Evolutionary conservation across 106 monocot species (phyloP).

Genomic region (Apostasia shenzhenica): DNA sequence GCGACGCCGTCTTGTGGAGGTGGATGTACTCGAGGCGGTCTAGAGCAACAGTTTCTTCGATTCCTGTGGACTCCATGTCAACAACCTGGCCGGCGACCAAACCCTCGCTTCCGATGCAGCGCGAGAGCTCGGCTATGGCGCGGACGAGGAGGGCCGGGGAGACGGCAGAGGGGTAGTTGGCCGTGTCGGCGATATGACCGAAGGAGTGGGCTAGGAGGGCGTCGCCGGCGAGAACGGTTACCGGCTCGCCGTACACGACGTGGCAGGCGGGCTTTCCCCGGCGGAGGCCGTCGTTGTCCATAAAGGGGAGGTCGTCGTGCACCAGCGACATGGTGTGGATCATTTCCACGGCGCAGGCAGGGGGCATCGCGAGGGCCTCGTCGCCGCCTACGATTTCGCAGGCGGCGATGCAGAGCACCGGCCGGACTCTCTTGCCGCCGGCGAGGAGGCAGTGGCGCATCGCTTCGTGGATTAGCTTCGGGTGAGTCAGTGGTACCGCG

Average conservation of each 20-base stretch:
- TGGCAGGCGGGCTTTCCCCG: slow-evolving; percentile 56
- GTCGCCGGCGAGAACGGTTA: slow-evolving; percentile 64
- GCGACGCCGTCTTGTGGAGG: slow-evolving; percentile 76
- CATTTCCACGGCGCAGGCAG: slow-evolving; percentile 60
- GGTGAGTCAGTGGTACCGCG: slow-evolving; percentile 12
- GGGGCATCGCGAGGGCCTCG: slow-evolving; percentile 25
- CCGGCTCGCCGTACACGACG: slow-evolving; percentile 43
- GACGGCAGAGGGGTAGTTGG: background rate
- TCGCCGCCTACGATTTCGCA: slow-evolving; percentile 45
- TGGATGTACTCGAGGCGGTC: slow-evolving; percentile 64
- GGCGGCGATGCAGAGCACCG: slow-evolving; percentile 48
- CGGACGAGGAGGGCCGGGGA: slow-evolving; percentile 8
- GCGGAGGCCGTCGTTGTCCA: slow-evolving; percentile 69
- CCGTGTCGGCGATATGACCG: slow-evolving; percentile 19
- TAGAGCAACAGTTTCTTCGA: background rate
- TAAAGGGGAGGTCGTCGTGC: slow-evolving; percentile 74
- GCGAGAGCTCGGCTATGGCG: slow-evolving; percentile 16
- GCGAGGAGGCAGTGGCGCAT: slow-evolving; percentile 70
- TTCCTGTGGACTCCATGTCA: slow-evolving; percentile 22
- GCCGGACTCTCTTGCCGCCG: slow-evolving; percentile 66
- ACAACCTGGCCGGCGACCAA: slow-evolving; percentile 41
- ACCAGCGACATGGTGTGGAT: slow-evolving; percentile 74
- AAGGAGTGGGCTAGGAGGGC: slow-evolving; percentile 59
- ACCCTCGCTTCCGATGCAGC: slow-evolving; percentile 16
- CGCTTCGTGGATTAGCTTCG: slow-evolving; percentile 35